phyloP scores from a whole-genome alignment of 2,329 filamentous ascomycete genomes.

The Alternaria brassicae region DNA sequence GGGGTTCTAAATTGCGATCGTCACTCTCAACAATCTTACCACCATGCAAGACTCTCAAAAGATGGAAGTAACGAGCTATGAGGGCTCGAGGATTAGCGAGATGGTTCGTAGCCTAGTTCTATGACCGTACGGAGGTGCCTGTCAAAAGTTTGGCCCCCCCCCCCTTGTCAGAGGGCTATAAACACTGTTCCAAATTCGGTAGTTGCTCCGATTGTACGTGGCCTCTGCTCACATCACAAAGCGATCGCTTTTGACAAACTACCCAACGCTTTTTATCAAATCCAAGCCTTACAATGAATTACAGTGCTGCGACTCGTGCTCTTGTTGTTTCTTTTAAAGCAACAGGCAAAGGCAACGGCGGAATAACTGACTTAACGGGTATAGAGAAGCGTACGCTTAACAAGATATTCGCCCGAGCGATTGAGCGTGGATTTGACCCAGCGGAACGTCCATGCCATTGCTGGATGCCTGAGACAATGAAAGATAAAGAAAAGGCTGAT shows the following conservation, averaged over 20 bases:
- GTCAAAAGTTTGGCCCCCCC: neutral
- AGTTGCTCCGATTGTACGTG: neutral
- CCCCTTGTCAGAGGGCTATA: neutral
- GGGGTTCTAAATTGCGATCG: too few species aligned
- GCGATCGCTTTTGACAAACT: too few species aligned
- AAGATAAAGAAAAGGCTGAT: too few species aligned
- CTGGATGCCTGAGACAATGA: too few species aligned
- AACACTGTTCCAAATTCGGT: neutral
- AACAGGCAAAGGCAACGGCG: neutral
- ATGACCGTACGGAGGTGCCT: neutral
- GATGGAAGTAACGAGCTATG: too few species aligned
- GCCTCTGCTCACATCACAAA: neutral
- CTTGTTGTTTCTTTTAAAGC: neutral
- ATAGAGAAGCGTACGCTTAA: neutral
- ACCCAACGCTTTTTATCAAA: neutral
- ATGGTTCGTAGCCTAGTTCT: too few species aligned
- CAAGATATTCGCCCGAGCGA: neutral
- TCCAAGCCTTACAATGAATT: neutral
- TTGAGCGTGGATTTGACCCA: neutral
- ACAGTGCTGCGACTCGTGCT: neutral
- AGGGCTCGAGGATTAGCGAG: too few species aligned
- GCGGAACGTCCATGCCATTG: too few species aligned
- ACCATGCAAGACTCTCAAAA: too few species aligned
- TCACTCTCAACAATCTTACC: too few species aligned
- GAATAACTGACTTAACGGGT: neutral